Percentiles rank a stretch among this genome's conserved stretches.
phyloP scores from a whole-genome alignment of 768 basidiomycete genomes.

The Lactarius sanguifluus region DNA sequence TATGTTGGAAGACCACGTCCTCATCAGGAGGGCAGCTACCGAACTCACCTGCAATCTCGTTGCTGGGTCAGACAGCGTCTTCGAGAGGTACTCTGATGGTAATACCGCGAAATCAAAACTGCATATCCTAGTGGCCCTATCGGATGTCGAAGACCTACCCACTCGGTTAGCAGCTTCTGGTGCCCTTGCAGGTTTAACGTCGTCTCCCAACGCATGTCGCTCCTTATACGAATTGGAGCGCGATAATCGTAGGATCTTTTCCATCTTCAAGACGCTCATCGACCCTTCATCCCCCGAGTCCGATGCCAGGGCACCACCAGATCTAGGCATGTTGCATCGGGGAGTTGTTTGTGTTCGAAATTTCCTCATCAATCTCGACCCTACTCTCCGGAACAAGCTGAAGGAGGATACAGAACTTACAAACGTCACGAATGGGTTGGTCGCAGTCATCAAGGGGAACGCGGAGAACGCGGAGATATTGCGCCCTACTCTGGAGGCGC shows the following conservation, averaged over 20 bases:
- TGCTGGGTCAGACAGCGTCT: conserved; percentile 70
- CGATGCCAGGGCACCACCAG: conserved; percentile 36
- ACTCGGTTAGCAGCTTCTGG: conserved; percentile 92
- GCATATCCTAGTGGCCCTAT: conserved; percentile 79
- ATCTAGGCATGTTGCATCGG: conserved; percentile 72
- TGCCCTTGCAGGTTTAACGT: conserved; percentile 78
- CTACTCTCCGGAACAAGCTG: conserved; percentile 43
- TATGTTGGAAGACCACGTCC: conserved; percentile 75
- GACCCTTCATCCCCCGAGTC: conserved; percentile 52
- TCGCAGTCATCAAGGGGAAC: conserved; percentile 47
- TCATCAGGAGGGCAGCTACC: conserved; percentile 83
- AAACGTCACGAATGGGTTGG: conserved; percentile 56
- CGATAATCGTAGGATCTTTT: conserved; percentile 62
- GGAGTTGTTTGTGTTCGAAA: conserved; percentile 75
- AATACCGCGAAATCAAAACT: conserved; percentile 60
- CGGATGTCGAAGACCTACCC: conserved; percentile 79
- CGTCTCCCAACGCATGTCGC: conserved; percentile 57
- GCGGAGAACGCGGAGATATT: conserved; percentile 43
- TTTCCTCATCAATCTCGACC: conserved; percentile 50
- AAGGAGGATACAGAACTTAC: conserved; percentile 50
- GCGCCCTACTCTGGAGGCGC: conserved; percentile 50
- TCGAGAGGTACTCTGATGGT: conserved; percentile 61
- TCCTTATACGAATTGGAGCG: conserved; percentile 62
- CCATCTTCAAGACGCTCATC: conserved; percentile 65
- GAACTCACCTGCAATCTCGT: conserved; percentile 94